These are phyloP conservation scores for Exutisphaerella laricina DNA, from an alignment of 2,329 filamentous ascomycete species.

Conservation along the genomic window DNA sequence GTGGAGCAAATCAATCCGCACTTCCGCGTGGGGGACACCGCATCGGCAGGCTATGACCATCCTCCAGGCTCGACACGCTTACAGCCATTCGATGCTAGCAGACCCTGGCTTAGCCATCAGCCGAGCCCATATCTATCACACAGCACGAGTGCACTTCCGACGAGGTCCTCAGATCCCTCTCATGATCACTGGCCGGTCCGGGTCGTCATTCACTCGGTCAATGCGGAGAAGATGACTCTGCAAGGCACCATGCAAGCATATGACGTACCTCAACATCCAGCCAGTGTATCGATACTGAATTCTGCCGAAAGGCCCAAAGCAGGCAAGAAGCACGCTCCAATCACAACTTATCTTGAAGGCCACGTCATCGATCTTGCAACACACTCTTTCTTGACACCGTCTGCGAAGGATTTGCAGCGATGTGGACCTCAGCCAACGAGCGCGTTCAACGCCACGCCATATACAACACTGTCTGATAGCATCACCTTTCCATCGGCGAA, in stretches of 20 bases:
- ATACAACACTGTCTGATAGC: slow-evolving; percentile 18
- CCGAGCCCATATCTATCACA: slow-evolving; percentile 22
- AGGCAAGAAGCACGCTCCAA: slow-evolving; percentile 46
- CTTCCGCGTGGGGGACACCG: slow-evolving; percentile 14
- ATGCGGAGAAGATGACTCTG: slow-evolving; percentile 56
- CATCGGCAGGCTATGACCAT: slow-evolving; percentile 24
- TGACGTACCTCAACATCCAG: slow-evolving; percentile 52
- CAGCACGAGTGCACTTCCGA: slow-evolving; percentile 1
- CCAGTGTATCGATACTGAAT: slow-evolving; percentile 25
- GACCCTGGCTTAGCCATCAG: slow-evolving; percentile 36
- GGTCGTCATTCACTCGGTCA: slow-evolving; percentile 58
- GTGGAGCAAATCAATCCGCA: slow-evolving; percentile 33
- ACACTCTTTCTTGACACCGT: slow-evolving; percentile 47
- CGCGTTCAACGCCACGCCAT: slow-evolving; percentile 17
- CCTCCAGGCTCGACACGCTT: slow-evolving; percentile 26
- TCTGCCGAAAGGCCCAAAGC: slow-evolving; percentile 24
- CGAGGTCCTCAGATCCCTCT: slow-evolving; percentile 17
- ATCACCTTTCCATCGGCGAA: slow-evolving; percentile 44
- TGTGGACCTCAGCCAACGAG: slow-evolving; percentile 13
- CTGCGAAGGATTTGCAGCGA: slow-evolving; percentile 31
- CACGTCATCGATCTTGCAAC: slow-evolving; percentile 59
- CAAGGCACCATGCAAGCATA: slow-evolving; percentile 66
- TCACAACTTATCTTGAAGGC: slow-evolving; percentile 62
- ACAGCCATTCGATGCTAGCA: slow-evolving; percentile 28
- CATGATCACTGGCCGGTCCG: slow-evolving; percentile 63